Evolutionary conservation across 345 rosid species (phyloP), one percentile per base, ranked within the genome.

Genomic region (Barbarea vulgaris): DNA sequence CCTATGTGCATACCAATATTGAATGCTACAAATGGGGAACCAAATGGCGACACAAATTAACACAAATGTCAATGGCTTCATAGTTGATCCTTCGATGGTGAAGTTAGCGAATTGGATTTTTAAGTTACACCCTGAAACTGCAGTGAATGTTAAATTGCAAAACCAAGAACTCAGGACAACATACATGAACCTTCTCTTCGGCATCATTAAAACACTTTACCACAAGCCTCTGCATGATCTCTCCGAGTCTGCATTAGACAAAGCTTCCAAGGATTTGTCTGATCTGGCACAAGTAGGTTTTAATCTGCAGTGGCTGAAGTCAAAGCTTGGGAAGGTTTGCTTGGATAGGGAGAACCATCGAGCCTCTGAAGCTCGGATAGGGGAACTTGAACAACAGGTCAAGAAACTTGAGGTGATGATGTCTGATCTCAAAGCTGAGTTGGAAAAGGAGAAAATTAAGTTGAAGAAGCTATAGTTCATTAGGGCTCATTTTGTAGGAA

Each of bases 381-480:
- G 10, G 33, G 48, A 61, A 39, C 50, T 39, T 24, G 33, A 61
- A 61, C 12, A 39, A 39, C 18, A 39, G 11, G 50, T 39, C 14
- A 62, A 39, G 51, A 62, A 62, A 39, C 33, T 62, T 62, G 67
- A 62, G 19, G 1, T 62, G 3, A 62, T 62, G 51, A 22, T 39
- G 51, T 24, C 67, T 39, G 51, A 62, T 39, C 18, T 62, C 13
- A 62, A 62, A 62, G 51, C 19, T 62, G 67, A 15, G 33, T 14
- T 39, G 33, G 33, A 41, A 39, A 24, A 62, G 21, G 67, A 59
- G 47, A 59, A 59, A 19, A 13, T 21, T 33, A 55, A 55, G 61
- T 51, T 51, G 15, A 51, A 11, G 28, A 10, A 5, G 3, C 28
- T 22, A 51, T 51, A 51, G 55, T 21, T 51, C 28, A 14, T 51